Evolutionary conservation across 2,329 filamentous ascomycete genomes (phyloP), one percentile per base, ranked within the genome.

Genomic region (Coniochaeta prunicola): DNA sequence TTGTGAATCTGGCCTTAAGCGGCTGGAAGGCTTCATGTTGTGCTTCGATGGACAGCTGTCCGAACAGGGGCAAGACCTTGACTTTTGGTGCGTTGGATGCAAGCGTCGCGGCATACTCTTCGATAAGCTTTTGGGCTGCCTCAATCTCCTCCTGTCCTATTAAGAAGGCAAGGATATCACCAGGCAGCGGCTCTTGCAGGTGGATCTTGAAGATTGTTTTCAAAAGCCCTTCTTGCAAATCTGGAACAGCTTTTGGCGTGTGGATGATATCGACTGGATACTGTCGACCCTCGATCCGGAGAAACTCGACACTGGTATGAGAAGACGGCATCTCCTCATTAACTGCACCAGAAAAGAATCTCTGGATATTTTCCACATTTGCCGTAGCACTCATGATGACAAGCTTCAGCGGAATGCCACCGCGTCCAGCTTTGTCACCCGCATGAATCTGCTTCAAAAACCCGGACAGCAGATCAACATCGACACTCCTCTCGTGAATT

Each of bases 301-400:
- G 83, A 66, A 75, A 80, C 67, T 72, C 74, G 30, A 76, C 72
- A 1, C 64, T 58, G 45, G 31, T 1, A 50, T 36, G 8, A 38
- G 36, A 38, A 38, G 36, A 38, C 17, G 34, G 34, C 34, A 15
- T 15, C 34, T 36, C 7, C 7, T 15, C 55, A 3, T 57, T 45
- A 21, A 55, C 28, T 26, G 63, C 21, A n/a, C 65, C 61, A 6
- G 76, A 74, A 75, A 97, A 97, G 71, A 96, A 97, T 0, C 77
- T 76, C 48, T 84, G 80, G 33, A 97, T 85, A 59, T 82, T 85
- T 61, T 93, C 87, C 59, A 96, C 86, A 71, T 97, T 91, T 38
- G 92, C 91, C 7, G 94, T 99, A 56, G 94, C 94, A 80, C 92
- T 97, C 94, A 99, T 99, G 69, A 97, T 84, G 34, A 96, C 84